Evolutionary conservation across 805 yeast genomes (phyloP).

Genomic region (Torulaspora delbrueckii): DNA sequence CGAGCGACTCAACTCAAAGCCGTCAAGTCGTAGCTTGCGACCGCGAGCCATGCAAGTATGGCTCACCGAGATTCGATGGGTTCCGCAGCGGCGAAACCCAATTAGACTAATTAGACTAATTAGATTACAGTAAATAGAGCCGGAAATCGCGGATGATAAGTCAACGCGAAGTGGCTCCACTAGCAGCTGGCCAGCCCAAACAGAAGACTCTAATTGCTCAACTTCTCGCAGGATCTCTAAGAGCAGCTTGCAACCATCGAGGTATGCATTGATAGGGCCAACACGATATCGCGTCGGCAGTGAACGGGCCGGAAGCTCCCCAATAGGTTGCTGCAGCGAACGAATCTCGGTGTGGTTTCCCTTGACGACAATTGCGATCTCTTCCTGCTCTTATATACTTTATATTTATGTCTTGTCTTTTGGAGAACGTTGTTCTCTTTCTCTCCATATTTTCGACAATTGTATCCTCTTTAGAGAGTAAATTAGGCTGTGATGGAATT

Average conservation of each 20-base stretch:
- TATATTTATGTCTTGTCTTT: not conserved
- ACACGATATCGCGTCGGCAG: not conserved
- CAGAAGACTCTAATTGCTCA: not conserved
- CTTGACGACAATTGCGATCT: not conserved
- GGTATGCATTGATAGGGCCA: not conserved
- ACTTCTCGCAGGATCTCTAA: not conserved
- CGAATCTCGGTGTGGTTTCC: not conserved
- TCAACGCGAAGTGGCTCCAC: not conserved
- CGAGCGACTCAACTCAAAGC: not conserved
- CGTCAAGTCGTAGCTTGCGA: not conserved
- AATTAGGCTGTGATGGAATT: slow-evolving; percentile 23
- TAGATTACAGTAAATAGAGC: not conserved
- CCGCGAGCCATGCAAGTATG: not conserved
- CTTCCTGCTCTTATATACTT: not conserved
- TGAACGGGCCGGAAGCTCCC: not conserved
- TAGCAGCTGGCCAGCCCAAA: not conserved
- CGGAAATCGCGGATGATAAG: not conserved
- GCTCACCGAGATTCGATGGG: not conserved
- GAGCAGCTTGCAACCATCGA: not conserved
- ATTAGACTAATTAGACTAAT: not conserved
- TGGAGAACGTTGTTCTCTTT: not conserved
- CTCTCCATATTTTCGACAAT: not conserved
- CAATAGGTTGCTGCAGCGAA: not conserved
- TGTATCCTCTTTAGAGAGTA: not conserved
- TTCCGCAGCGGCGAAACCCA: not conserved